Evolutionary conservation across 139 green algal genomes (phyloP).

Genomic region (Cymbomonas tetramitiformis): DNA sequence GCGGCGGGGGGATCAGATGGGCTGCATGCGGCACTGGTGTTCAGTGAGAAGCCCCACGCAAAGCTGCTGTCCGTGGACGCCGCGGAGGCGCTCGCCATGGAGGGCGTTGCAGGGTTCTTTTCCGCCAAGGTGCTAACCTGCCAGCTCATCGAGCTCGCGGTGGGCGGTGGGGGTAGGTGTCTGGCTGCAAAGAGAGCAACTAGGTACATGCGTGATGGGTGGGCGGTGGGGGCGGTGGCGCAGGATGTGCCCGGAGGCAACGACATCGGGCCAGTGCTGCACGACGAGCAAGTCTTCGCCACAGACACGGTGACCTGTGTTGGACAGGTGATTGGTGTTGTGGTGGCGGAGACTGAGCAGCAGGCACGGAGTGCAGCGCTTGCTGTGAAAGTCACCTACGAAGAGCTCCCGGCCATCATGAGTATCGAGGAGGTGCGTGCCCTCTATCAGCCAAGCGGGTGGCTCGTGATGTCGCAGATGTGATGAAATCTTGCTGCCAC

Average conservation of each 20-base stretch:
- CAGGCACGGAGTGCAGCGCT: slow-evolving; percentile 44
- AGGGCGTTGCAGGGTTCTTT: slow-evolving; percentile 57
- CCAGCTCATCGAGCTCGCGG: no score
- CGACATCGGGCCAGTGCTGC: slow-evolving; percentile 57
- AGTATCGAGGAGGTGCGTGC: slow-evolving; percentile 76
- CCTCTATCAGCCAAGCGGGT: no score
- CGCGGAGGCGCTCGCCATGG: slow-evolving; percentile 35
- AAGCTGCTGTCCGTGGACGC: slow-evolving; percentile 48
- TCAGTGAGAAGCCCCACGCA: slow-evolving; percentile 61
- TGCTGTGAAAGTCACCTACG: slow-evolving; percentile 66
- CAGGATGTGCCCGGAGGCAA: slow-evolving; percentile 74
- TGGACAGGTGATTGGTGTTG: slow-evolving; percentile 68
- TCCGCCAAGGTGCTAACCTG: no score
- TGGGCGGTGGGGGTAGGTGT: no score
- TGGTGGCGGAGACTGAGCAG: slow-evolving; percentile 64
- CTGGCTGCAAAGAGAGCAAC: no score
- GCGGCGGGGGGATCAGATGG: slow-evolving; percentile 28
- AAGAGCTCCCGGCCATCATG: slow-evolving; percentile 70
- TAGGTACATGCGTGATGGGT: no score
- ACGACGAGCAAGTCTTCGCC: slow-evolving; percentile 85
- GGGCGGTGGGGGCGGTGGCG: no score
- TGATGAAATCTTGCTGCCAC: no score
- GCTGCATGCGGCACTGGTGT: slow-evolving; percentile 66
- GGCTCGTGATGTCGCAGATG: no score
- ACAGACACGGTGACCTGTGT: slow-evolving; percentile 63